Conservation (phyloP, 768 basidiomycete genomes). For the Lentinula aciculospora region DNA sequence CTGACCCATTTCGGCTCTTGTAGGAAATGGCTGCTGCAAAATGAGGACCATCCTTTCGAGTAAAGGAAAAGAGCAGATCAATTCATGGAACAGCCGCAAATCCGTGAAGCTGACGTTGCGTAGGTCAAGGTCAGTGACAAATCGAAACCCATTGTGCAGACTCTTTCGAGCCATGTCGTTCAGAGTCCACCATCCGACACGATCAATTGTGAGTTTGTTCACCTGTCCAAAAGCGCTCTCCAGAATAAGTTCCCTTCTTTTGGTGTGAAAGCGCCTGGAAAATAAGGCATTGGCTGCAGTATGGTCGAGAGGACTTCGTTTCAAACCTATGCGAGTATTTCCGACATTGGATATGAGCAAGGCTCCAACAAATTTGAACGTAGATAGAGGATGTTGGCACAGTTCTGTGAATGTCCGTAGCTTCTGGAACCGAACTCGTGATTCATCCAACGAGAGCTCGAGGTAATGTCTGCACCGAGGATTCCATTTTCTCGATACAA, state of each 20-base stretch:
- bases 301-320: background rate
- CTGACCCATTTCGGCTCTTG: background rate
- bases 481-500: background rate
- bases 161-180: background rate
- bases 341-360: background rate
- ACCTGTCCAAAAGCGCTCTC: background rate
- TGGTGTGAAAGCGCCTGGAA: background rate
- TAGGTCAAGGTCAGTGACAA: background rate
- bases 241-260: background rate
- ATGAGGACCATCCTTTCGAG: background rate
- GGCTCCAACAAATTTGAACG: background rate
- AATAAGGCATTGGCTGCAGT: background rate
- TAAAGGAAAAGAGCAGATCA: constrained; percentile 6
- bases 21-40: background rate
- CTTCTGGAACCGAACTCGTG: background rate
- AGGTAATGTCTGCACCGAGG: background rate
- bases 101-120: background rate
- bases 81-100: background rate
- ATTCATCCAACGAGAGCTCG: background rate
- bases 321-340: background rate
- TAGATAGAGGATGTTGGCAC: constrained; percentile 1
- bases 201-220: background rate
- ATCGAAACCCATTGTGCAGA: background rate
- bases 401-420: background rate
- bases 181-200: constrained; percentile 5